Evolutionary conservation across 805 yeast species (phyloP), one percentile per base, ranked within the genome.

Genomic region (Teunomyces tritomae): DNA sequence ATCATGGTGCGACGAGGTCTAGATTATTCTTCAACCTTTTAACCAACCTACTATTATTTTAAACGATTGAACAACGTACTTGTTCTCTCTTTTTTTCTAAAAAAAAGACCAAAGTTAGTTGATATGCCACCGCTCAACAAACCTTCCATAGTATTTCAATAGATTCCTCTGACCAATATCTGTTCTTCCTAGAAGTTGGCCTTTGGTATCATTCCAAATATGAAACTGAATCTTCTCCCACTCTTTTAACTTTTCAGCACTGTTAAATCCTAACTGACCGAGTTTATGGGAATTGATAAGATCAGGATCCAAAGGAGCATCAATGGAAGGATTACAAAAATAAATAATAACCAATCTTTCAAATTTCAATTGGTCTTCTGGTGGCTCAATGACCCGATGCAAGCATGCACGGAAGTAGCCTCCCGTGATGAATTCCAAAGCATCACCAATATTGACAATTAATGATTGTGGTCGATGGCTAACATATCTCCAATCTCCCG

Each of bases 321-420:
- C 46, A 26, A 43, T 48, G 37, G 55, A 60, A 0, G 66, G 65
- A 28, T 52, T 52, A 20, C 61, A 61, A 46, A 63, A 63, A 43
- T 63, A 63, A 27, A 63, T 63, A 27, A 63, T 39, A 0, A 58
- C 66, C 48, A 63, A 53, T 28, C 67, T 48, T 41, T 54, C 55
- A 39, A 30, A 63, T 6, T 41, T 16, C 37, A 50, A 53, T 45
- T 62, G 67, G 42, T 62, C 67, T 1, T 49, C 56, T 3, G 67
- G 67, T 2, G 67, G 64, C 8, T 61, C 47, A 16, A 62, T 58
- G 4, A 62, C 67, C 42, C 65, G 50, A 47, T 62, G 67, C 33
- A 62, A 58, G 3, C 61, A 56, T 13, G 61, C 55, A 44, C 62
- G 62, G 52, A 62, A 62, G 43, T 56, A 62, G 1, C 51, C 48